phyloP scores from a whole-genome alignment of 2,329 filamentous ascomycete genomes.

The Phoma sp. region DNA sequence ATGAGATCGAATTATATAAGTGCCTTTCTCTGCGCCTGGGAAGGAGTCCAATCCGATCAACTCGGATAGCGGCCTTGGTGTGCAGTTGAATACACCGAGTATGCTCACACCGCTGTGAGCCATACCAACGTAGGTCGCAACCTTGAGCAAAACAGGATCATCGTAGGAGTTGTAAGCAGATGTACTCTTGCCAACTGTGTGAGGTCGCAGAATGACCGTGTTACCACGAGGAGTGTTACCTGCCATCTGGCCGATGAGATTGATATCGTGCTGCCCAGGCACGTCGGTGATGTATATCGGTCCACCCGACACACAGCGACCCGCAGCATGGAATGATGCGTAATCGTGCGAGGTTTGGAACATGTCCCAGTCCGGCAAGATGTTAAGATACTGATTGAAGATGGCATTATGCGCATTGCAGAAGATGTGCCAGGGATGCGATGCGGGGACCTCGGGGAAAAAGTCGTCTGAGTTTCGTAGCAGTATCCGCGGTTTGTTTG shows the following conservation, averaged over 20 bases:
- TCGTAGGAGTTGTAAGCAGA: conserved; percentile 78
- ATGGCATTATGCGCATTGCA: conserved; percentile 89
- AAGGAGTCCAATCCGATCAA: conserved; percentile 75
- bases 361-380: conserved; percentile 84
- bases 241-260: conserved; percentile 80
- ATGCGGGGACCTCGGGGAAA: conserved; percentile 80
- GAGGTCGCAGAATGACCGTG: conserved; percentile 82
- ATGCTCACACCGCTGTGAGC: conserved; percentile 74
- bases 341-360: conserved; percentile 73
- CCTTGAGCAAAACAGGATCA: conserved; percentile 73
- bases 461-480: conserved; percentile 91
- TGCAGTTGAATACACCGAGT: conserved; percentile 84
- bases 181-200: conserved; percentile 72
- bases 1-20: conserved; percentile 78
- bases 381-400: conserved; percentile 82
- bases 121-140: conserved; percentile 77
- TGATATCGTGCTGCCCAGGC: conserved; percentile 78
- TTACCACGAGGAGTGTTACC: conserved; percentile 72
- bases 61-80: conserved; percentile 66
- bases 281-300: conserved; percentile 94
- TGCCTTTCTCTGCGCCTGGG: conserved; percentile 66
- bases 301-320: conserved; percentile 85
- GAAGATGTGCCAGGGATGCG: conserved; percentile 95
- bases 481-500: conserved; percentile 73
- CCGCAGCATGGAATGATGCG: conserved; percentile 85